A percentile compares a stretch with the other conserved stretches of the same genome.
phyloP scores from a whole-genome alignment of 2,329 filamentous ascomycete genomes.

The Didymella keratinophila region DNA sequence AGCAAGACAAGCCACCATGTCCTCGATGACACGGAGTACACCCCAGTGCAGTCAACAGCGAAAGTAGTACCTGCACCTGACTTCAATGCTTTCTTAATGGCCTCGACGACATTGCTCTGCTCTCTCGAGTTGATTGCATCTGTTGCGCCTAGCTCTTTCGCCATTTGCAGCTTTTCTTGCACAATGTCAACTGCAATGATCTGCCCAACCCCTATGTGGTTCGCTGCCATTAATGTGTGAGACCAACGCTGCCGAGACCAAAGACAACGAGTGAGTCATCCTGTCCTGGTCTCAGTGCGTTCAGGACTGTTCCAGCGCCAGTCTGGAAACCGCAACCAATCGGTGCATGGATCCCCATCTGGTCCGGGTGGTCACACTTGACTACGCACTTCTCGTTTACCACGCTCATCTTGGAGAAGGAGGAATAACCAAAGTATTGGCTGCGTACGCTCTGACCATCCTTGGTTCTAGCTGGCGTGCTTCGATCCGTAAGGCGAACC shows the following conservation, averaged over 20 bases:
- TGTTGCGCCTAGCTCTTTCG: conserved; percentile 57
- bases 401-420: too few species aligned
- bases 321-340: too few species aligned
- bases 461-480: too few species aligned
- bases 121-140: conserved; percentile 49
- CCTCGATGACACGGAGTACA: conserved; percentile 14
- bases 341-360: too few species aligned
- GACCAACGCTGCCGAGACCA: conserved; percentile 54
- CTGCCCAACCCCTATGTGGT: conserved; percentile 34
- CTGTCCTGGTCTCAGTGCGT: too few species aligned
- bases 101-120: conserved; percentile 35
- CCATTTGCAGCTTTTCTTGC: conserved; percentile 53
- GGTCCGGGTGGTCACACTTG: too few species aligned
- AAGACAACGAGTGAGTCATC: conserved; percentile 32
- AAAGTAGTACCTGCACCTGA: conserved; percentile 34
- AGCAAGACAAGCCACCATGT: conserved; percentile 13
- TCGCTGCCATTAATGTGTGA: conserved; percentile 52
- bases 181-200: conserved; percentile 60
- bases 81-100: conserved; percentile 36
- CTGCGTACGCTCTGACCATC: too few species aligned
- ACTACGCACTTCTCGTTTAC: too few species aligned
- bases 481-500: too few species aligned
- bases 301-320: too few species aligned
- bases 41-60: conserved; percentile 43
- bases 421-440: too few species aligned